These are phyloP conservation scores for Cercophora samala DNA, from an alignment of 495 filamentous ascomycete genomes.

Conservation along the genomic window DNA sequence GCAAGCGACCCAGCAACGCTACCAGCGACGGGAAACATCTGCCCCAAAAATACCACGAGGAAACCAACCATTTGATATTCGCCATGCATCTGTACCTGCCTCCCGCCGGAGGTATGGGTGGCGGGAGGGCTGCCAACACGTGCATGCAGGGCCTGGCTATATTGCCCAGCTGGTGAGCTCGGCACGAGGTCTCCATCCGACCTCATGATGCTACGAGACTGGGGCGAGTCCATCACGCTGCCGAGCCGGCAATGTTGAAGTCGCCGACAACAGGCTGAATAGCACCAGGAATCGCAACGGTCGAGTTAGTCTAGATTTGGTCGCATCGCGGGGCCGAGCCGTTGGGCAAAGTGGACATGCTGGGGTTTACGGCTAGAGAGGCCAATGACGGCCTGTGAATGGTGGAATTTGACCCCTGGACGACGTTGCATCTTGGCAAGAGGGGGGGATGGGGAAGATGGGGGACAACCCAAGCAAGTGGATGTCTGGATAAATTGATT, in stretches of 20 bases:
- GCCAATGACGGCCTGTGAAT: not conserved
- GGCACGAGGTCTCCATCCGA: not conserved
- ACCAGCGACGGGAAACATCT: too few species aligned
- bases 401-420: not conserved
- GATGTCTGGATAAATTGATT: not conserved
- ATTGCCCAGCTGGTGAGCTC: not conserved
- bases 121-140: not conserved
- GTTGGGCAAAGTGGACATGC: not conserved
- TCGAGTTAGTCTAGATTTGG: not conserved
- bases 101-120: not conserved
- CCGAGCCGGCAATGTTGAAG: not conserved
- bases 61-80: not conserved
- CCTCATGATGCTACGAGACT: too few species aligned
- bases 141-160: not conserved
- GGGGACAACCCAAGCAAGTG: too few species aligned
- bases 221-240: not conserved
- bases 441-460: too few species aligned
- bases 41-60: too few species aligned
- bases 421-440: not conserved
- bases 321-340: not conserved
- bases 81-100: not conserved
- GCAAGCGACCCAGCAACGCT: too few species aligned
- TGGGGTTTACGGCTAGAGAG: not conserved
- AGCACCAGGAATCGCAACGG: too few species aligned
- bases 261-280: not conserved